Conservation (phyloP, 192 early-diverging fungal genomes). For the Coemansia sp. region DNA sequence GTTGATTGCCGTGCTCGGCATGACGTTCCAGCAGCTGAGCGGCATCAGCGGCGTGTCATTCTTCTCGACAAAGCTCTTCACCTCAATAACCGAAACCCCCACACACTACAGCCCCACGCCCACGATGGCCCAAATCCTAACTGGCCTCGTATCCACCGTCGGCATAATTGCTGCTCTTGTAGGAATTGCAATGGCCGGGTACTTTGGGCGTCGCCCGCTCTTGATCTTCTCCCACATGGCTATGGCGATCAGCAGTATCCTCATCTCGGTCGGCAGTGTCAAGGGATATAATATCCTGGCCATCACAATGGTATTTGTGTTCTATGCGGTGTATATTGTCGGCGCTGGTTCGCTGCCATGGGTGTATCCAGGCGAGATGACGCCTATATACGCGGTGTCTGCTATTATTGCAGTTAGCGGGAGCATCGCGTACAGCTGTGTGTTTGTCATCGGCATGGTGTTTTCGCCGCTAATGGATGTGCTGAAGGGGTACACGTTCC, state of each 20-base stretch:
- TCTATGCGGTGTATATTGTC: constrained; percentile 65
- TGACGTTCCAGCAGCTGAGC: constrained; percentile 72
- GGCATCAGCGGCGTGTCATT: constrained; percentile 81
- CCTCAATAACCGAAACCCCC: constrained; percentile 9
- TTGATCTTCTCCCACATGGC: constrained; percentile 61
- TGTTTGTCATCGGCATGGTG: constrained; percentile 56
- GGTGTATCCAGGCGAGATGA: constrained; percentile 69
- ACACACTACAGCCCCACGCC: constrained; percentile 15
- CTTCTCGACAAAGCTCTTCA: constrained; percentile 76
- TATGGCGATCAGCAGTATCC: constrained; percentile 57
- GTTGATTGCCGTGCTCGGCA: constrained; percentile 56
- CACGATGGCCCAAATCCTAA: constrained; percentile 34
- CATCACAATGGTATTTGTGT: constrained; percentile 63
- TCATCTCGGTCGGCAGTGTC: constrained; percentile 60
- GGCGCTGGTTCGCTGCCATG: constrained; percentile 80
- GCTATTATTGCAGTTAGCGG: constrained; percentile 64
- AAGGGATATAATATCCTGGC: constrained; percentile 45
- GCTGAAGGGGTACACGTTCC: constrained; percentile 51
- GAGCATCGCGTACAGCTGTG: constrained; percentile 63
- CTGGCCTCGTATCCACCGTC: constrained; percentile 20
- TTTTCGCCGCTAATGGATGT: constrained; percentile 49
- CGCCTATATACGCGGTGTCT: constrained; percentile 71
- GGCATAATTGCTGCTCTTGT: constrained; percentile 18
- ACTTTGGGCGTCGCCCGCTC: constrained; percentile 64
- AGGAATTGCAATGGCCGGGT: constrained; percentile 57